Conservation (phyloP, 768 basidiomycete genomes). For the Omphalotus guepiniiformis region DNA sequence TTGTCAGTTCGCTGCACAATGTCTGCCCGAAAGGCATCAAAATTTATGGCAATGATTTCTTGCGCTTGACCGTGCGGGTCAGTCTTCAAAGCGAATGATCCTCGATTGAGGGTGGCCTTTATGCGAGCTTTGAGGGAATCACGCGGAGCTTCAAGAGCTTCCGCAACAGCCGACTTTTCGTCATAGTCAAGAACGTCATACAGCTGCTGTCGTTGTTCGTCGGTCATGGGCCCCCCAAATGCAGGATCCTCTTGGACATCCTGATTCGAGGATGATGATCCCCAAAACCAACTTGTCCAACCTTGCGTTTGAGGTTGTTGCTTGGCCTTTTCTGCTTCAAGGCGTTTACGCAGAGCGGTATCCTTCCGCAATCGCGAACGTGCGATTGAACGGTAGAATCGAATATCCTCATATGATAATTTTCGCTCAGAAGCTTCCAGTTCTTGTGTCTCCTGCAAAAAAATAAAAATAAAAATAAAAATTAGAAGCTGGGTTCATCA, state of each 20-base stretch:
- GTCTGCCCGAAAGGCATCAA: constrained; percentile 82
- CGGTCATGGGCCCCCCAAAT: constrained; percentile 73
- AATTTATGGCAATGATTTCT: constrained; percentile 84
- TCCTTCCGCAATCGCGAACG: constrained; percentile 87
- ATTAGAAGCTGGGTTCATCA: background rate
- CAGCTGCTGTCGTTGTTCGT: constrained; percentile 84
- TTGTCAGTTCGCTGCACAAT: constrained; percentile 83
- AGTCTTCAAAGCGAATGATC: constrained; percentile 78
- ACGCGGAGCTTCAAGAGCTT: constrained; percentile 65
- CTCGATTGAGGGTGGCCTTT: constrained; percentile 75
- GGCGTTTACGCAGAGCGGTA: constrained; percentile 58
- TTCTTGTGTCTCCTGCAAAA: constrained; percentile 41
- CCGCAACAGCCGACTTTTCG: constrained; percentile 71
- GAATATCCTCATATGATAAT: constrained; percentile 89
- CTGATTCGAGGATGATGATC: constrained; percentile 36
- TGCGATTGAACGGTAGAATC: constrained; percentile 95
- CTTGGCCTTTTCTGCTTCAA: constrained; percentile 63
- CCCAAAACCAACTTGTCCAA: constrained; percentile 84
- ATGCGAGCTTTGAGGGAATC: constrained; percentile 80
- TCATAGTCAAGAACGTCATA: constrained; percentile 92
- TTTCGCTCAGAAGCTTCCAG: constrained; percentile 74
- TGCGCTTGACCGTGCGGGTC: constrained; percentile 59
- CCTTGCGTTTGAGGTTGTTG: constrained; percentile 46
- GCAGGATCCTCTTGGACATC: constrained; percentile 45
- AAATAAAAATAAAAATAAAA: background rate